Base-by-base conservation (phyloP, 1,284 basidiomycete species). In the Xanthoconium separans region DNA sequence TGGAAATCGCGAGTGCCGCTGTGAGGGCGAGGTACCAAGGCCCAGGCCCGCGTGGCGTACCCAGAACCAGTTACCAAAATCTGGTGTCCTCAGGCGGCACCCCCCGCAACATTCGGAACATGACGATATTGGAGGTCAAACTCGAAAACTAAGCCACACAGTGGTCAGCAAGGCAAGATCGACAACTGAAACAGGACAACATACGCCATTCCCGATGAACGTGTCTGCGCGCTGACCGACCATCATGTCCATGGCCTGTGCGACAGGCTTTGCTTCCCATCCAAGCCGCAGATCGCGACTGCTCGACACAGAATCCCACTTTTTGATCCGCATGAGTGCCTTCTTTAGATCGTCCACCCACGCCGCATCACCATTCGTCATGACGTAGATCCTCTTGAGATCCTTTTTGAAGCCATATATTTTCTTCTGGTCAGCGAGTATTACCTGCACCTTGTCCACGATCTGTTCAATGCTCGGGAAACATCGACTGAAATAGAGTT, bases 141-240 rank as follows among this genome's bases (percentile, higher is more conserved):
- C 79, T 82, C 27, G 82, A 84, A 55, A 83, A 85, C 81, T 82
- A 53, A 16, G 29, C 22, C 31, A 13, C 30, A 13, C 11, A 40
- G 22, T 6, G 5, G 27, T 62, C 31, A 56, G 58, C 18, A 44
- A 9, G n/a, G 8, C 34, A 20, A 7, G 30, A 29, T 29, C 31
- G 30, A 33, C 20, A 20, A 16, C 3, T 30, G 9, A 12, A 40
- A n/a, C 50, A 43, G 36, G 13, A 34, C 29, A 29, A 76, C 79
- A 58, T 55, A 79, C 80, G 60, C 81, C 82, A 57, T 83, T 83
- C 3, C 82, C 82, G 47, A 83, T 66, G 56, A 84, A 81, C 48
- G 79, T 68, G 55, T 78, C 72, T 0, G 81, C 79, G 43, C 76
- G 63, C 54, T 74, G 69, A 18, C 75, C 78, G 20, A 83, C 73